These are phyloP conservation scores for Geranium brycei DNA, from an alignment of 345 rosid species.

Conservation along the genomic window DNA sequence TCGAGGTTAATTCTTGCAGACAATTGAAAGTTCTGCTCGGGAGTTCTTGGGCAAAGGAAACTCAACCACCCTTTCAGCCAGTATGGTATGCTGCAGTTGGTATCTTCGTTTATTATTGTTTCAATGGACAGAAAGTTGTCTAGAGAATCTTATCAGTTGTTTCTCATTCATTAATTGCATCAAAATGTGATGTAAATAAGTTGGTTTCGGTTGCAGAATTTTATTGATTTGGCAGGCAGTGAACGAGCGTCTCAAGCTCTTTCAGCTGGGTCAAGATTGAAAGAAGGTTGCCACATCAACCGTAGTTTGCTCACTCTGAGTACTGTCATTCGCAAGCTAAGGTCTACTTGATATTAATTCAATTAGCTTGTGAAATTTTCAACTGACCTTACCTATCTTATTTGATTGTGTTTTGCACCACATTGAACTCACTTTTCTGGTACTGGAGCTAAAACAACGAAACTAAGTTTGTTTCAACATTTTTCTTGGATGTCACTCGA, in stretches of 20 bases:
- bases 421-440: background rate
- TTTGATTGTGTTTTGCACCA: background rate
- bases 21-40: slow-evolving; percentile 86
- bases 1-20: slow-evolving; percentile 23
- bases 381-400: background rate
- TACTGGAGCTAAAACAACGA: background rate
- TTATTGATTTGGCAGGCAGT: slow-evolving; percentile 93
- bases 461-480: background rate
- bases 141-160: background rate
- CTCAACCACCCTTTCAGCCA: slow-evolving; percentile 77
- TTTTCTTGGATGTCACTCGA: background rate
- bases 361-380: no score
- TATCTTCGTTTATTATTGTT: background rate
- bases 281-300: slow-evolving; percentile 96
- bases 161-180: background rate
- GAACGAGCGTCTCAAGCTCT: slow-evolving; percentile 90
- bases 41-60: slow-evolving; percentile 88
- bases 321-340: slow-evolving; percentile 91
- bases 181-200: no score
- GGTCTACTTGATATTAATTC: slow-evolving; percentile 22
- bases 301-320: slow-evolving; percentile 89
- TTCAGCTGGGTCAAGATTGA: slow-evolving; percentile 79
- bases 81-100: slow-evolving; percentile 47
- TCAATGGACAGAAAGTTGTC: background rate
- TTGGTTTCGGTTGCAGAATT: slow-evolving; percentile 31